phyloP scores from a whole-genome alignment of 805 yeast genomes.

The Kockiozyma suomiensis region DNA sequence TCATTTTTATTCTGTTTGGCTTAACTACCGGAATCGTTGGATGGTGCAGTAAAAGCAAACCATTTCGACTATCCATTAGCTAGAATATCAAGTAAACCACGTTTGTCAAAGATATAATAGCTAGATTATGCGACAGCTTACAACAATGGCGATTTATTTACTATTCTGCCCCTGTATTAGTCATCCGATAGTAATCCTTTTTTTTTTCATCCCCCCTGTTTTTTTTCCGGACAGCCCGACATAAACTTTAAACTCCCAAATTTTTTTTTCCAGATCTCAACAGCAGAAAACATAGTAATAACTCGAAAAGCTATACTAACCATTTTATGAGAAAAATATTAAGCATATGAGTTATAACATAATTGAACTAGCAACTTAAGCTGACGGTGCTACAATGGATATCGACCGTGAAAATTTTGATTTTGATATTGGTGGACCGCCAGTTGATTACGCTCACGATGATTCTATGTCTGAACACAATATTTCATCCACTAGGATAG shows the following conservation, averaged over 20 bases:
- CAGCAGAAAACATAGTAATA: no score
- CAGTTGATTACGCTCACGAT: not conserved
- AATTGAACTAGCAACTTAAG: no score
- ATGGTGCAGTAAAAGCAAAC: no score
- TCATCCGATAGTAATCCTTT: not conserved
- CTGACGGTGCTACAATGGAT: not conserved
- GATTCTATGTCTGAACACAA: not conserved
- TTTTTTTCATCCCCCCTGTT: not conserved
- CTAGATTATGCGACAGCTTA: no score
- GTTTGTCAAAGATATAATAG: no score
- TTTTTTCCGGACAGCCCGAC: not conserved
- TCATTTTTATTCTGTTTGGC: no score
- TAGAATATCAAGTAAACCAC: no score
- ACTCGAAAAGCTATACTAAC: not conserved
- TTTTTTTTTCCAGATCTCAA: constrained; percentile 1
- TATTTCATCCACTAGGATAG: not conserved
- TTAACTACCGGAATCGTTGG: no score
- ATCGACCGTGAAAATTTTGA: constrained; percentile 1
- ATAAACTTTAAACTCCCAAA: constrained; percentile 11
- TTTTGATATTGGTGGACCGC: not conserved
- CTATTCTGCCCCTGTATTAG: no score
- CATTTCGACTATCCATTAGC: no score
- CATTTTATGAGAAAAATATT: not conserved
- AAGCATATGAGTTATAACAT: not conserved
- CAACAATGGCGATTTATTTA: no score